phyloP scores from a whole-genome alignment of 202 grass and related monocot genomes.

The Panicum virgatum region DNA sequence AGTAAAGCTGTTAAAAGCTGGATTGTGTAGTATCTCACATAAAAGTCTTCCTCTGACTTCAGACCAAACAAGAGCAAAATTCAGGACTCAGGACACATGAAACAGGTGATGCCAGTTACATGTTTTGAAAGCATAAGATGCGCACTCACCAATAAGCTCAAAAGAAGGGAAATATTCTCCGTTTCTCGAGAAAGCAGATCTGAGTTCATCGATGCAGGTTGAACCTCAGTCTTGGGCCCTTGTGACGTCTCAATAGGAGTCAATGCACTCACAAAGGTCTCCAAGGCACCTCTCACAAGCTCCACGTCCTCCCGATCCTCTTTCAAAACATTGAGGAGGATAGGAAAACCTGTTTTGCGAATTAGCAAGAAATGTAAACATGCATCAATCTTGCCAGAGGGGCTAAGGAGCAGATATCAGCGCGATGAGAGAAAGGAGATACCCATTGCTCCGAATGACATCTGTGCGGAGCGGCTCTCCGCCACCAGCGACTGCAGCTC shows the following conservation, averaged over 20 bases:
- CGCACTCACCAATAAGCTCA: conserved; percentile 81
- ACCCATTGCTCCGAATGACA: conserved; percentile 97
- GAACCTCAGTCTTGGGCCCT: conserved; percentile 77
- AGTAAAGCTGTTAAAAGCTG: conserved; percentile 96
- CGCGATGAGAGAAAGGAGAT: neutral
- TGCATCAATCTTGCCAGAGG: neutral
- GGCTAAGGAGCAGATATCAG: neutral
- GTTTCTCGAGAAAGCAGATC: conserved; percentile 93
- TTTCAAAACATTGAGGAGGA: conserved; percentile 87
- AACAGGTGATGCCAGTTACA: conserved; percentile 15
- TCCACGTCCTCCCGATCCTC: conserved; percentile 95
- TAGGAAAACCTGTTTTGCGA: conserved; percentile 75
- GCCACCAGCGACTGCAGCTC: conserved; percentile 86
- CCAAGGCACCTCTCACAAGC: conserved; percentile 81
- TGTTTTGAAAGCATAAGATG: conserved; percentile 18
- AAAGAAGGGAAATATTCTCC: conserved; percentile 90
- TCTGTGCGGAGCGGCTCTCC: conserved; percentile 89
- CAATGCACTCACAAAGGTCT: conserved; percentile 81
- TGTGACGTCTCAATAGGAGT: conserved; percentile 75
- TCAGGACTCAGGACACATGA: conserved; percentile 10
- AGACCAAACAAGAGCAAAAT: conserved; percentile 38
- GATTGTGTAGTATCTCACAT: conserved; percentile 97
- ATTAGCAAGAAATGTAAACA: conserved; percentile 13
- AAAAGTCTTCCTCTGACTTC: conserved; percentile 98
- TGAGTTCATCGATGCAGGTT: conserved; percentile 89